phyloP scores from a whole-genome alignment of 345 rosid species.

The Eucalyptus urophylla region DNA sequence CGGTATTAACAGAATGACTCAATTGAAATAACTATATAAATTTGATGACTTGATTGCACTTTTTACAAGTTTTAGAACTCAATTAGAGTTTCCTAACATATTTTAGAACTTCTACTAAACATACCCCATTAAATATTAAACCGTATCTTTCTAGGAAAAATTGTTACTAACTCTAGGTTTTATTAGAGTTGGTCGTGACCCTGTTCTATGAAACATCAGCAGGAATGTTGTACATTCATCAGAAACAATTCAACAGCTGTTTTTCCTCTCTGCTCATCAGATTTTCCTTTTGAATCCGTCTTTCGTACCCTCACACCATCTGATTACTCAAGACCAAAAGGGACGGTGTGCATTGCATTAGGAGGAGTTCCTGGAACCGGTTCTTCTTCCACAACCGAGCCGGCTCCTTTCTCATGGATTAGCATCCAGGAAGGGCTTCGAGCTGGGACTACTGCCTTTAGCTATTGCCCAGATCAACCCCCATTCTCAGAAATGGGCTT shows the following conservation, averaged over 20 bases:
- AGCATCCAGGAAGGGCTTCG: neutral
- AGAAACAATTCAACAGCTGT: neutral
- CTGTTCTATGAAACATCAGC: neutral
- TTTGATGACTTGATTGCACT: too few species aligned
- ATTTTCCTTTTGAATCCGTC: neutral
- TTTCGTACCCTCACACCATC: neutral
- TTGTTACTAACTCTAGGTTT: neutral
- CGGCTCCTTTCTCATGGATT: neutral
- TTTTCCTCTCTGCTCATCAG: neutral
- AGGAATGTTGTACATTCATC: neutral
- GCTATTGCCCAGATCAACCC: neutral
- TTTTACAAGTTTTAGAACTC: too few species aligned
- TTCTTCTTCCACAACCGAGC: neutral
- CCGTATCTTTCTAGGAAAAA: neutral
- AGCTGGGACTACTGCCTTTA: neutral
- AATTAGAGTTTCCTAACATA: fast-evolving
- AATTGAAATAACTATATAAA: too few species aligned
- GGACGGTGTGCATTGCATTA: neutral
- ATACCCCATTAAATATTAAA: too few species aligned
- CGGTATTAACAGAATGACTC: fast-evolving
- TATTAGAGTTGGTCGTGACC: neutral
- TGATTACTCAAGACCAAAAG: neutral
- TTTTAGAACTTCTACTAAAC: too few species aligned
- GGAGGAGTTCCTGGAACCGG: neutral
- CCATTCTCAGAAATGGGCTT: neutral